Evolutionary conservation across 2,329 filamentous ascomycete genomes (phyloP).

Genomic region (Nemania sp.): DNA sequence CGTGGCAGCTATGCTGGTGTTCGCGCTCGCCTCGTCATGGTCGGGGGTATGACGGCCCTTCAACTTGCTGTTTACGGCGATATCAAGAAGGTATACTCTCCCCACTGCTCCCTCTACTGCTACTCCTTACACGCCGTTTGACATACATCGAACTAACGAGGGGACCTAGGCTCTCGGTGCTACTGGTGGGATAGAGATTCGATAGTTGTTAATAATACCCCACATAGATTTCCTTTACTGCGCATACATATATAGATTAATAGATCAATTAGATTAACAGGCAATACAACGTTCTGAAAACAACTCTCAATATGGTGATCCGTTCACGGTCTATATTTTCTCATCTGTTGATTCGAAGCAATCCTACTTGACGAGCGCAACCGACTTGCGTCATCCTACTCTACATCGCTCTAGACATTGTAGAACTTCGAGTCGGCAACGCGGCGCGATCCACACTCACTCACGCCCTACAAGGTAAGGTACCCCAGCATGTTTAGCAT

Average conservation of each 20-base stretch:
- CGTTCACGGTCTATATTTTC: too few species aligned
- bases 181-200: slow-evolving; percentile 20
- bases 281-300: not conserved
- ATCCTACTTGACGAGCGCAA: too few species aligned
- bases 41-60: slow-evolving; percentile 36
- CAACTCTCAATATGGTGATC: not conserved
- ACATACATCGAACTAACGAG: not conserved
- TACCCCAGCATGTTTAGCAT: too few species aligned
- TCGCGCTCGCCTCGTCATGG: slow-evolving; percentile 35
- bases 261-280: not conserved
- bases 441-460: too few species aligned
- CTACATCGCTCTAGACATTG: too few species aligned
- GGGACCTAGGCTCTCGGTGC: slow-evolving; percentile 17
- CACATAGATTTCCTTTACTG: not conserved
- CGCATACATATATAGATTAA: not conserved
- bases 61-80: slow-evolving; percentile 38
- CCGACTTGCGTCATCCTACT: too few species aligned
- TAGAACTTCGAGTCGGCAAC: too few species aligned
- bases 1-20: slow-evolving; percentile 36
- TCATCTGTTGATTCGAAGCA: too few species aligned
- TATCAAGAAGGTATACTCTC: slow-evolving; percentile 30
- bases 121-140: not conserved
- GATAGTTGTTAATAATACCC: not conserved
- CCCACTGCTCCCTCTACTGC: not conserved
- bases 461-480: too few species aligned